Base-by-base conservation (phyloP, 768 basidiomycete species). In the Tephrocybe sp. region DNA sequence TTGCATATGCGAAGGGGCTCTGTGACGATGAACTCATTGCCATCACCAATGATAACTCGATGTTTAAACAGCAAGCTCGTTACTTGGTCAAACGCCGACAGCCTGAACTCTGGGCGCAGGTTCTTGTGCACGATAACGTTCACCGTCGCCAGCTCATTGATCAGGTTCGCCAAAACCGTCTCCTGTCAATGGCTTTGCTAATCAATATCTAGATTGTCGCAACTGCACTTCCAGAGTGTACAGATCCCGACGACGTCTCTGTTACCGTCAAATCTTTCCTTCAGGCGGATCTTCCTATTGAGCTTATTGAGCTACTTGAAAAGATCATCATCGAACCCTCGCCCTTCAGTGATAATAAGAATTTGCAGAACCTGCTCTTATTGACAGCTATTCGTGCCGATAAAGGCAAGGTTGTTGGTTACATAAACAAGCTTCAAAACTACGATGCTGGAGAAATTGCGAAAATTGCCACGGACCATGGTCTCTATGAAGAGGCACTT, bases 31-130 rank as follows among this genome's bases (percentile, higher is more conserved):
- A 99, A 69, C 81, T 99, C 53, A 95, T 99, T 63, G 68, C 83
- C 17, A 96, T 99, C 67, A 98, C 97, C 42, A 98, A 98, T 65
- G 95, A 96, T 58, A 99, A 99, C 74, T 87, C 94, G 11, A 99
- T 99, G 97, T 99, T 95, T 82, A 99, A 98, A 72, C 96, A 99
- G 63, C 97, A 98, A 70, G 92, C 97, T 46, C 87, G 97, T 23
- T 99, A 99, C 71, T 83, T 99, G 51, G 91, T 98, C 64, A 97
- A 95, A 71, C 87, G 97, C 60, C 91, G 97, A 55, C 85, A 92
- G 55, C 84, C 89, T 13, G 97, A 98, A 54, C 83, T 99, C 26
- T 99, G 97, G 97, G 84, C 88, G 1, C 93, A 98, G 70, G 97
- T 99, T 32, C 85, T 99, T 49, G 76, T 82, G 10, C 78, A 82